Evolutionary conservation across 768 basidiomycete species (phyloP).

Genomic region (Cystobasidium tubakii): DNA sequence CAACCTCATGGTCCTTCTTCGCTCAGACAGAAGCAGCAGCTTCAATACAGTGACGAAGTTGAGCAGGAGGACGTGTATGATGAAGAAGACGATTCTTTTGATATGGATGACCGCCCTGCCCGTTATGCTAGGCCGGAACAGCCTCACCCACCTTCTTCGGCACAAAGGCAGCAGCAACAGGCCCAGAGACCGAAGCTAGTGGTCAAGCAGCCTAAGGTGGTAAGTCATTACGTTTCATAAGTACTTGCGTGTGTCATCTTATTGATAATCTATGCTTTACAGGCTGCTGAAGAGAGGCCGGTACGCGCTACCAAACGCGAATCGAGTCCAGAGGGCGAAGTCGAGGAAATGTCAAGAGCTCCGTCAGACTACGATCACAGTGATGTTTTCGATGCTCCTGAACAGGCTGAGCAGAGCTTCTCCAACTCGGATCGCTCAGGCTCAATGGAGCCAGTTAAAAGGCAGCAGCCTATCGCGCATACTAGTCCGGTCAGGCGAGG

Average conservation of each 20-base stretch:
- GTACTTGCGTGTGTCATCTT: background rate
- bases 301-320: background rate
- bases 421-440: slow-evolving; percentile 10
- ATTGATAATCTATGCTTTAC: background rate
- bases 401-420: background rate
- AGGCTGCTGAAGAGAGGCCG: background rate
- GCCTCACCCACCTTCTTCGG: background rate
- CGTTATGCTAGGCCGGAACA: background rate
- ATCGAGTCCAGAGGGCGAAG: slow-evolving; percentile 6
- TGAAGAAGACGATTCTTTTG: slow-evolving; percentile 21
- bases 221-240: background rate
- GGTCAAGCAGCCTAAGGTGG: background rate
- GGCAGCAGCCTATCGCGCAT: background rate
- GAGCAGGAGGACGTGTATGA: slow-evolving; percentile 3
- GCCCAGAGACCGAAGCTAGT: background rate
- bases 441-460: background rate
- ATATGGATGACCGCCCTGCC: slow-evolving; percentile 21
- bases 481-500: slow-evolving; percentile 11
- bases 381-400: background rate
- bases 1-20: background rate
- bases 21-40: slow-evolving; percentile 21
- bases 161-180: background rate
- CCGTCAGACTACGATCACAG: background rate
- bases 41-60: slow-evolving; percentile 15
- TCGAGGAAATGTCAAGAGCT: background rate